Base-by-base conservation (phyloP, 2,329 filamentous ascomycete species). In the Colletotrichum sp. region DNA sequence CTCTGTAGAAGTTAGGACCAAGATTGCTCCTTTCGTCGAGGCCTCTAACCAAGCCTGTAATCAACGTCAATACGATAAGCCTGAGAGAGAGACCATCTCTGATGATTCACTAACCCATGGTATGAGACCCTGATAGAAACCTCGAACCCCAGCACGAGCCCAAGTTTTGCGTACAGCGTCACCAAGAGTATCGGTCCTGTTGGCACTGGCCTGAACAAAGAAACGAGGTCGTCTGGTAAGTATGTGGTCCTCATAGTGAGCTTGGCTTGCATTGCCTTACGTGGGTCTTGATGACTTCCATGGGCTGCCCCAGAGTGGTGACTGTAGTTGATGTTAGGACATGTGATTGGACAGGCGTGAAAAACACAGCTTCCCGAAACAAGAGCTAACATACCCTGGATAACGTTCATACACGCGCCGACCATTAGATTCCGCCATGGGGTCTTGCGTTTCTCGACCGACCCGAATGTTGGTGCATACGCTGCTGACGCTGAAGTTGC, bases 231-330 rank as follows among this genome's bases (percentile, higher is more conserved):
- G 12, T 4, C 12, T 52, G 10, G n/a, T 48, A 48, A 48, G 44
- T 1, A 52, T 13, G 4, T 32, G 1, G 16, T 39, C n/a, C 18
- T 24, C 15, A 28, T 15, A 18, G 13, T 30, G 12, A 13, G 8
- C 32, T 34, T 13, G 44, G 28, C 59, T 34, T 32, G 59, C 26
- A 18, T n/a, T 28, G 22, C 36, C 75, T 66, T 69, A 70, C 71
- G 30, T 78, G 77, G 12, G 77, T 78, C 30, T 78, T 78, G 30
- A 78, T 72, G 15, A 78, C 75, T 26, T 78, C 77, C 75, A 78
- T 77, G 8, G 77, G 77, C 34, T 78, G 77, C 3, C 77, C 77
- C 59, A 78, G 34, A 8, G 71, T 69, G 4, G 77, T 77, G 5
- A 78, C 77, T 78, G 18, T 12, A 55, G 26, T 30, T 18, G 52